Percentiles rank a stretch among this genome's conserved stretches.
phyloP scores from a whole-genome alignment of 352 stramenopile species.

The Salisapilia sapeloensis region DNA sequence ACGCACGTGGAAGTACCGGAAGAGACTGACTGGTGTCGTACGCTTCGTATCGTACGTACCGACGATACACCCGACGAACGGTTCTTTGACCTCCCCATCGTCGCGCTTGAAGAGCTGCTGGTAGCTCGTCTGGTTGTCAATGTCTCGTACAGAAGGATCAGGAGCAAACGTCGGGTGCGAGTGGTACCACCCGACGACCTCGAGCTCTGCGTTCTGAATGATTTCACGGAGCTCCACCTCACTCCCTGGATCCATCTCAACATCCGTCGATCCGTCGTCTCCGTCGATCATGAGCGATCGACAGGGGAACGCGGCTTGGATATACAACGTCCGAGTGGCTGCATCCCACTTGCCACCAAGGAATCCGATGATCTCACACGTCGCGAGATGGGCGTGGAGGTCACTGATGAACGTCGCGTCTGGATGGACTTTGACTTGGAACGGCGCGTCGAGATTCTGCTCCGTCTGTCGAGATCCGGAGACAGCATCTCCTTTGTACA shows the following conservation, averaged over 20 bases:
- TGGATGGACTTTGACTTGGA: conserved; percentile 77
- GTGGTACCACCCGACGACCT: conserved; percentile 93
- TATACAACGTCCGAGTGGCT: conserved; percentile 67
- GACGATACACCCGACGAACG: conserved; percentile 90
- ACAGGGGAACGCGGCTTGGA: conserved; percentile 89
- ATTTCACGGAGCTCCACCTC: conserved; percentile 85
- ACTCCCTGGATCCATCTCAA: conserved; percentile 89
- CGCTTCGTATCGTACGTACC: conserved; percentile 83
- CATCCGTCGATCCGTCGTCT: conserved; percentile 84
- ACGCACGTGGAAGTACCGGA: conserved; percentile 72
- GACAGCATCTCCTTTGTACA: conserved; percentile 26
- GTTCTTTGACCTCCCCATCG: conserved; percentile 22
- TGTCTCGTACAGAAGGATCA: conserved; percentile 86
- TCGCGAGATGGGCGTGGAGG: conserved; percentile 85
- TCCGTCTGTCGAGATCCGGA: not conserved
- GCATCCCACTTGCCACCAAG: conserved; percentile 83
- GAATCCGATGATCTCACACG: conserved; percentile 91
- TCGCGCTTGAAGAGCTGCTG: conserved; percentile 78
- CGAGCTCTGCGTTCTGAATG: conserved; percentile 76
- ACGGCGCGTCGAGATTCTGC: conserved; percentile 38
- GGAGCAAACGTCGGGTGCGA: conserved; percentile 87
- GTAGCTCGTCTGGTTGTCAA: conserved; percentile 89
- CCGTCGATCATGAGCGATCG: conserved; percentile 77
- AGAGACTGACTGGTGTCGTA: conserved; percentile 51
- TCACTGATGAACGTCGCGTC: conserved; percentile 85